A percentile compares a stretch with the other conserved stretches of the same genome.
Conservation (phyloP, 78 protist genomes). For the Ministeria vibrans region DNA sequence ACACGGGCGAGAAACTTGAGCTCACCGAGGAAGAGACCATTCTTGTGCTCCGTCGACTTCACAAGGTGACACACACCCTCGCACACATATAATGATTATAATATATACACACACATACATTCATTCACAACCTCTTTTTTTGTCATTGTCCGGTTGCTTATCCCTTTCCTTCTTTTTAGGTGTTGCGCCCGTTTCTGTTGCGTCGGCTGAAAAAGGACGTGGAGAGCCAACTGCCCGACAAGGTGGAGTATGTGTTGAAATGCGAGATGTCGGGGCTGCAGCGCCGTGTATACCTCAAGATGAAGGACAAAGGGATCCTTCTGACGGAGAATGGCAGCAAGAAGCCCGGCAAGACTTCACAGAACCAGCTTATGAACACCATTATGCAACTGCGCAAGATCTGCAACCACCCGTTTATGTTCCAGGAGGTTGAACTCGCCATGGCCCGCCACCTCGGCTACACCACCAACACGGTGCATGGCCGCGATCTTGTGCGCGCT, state of each 20-base stretch:
- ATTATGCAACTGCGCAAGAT: constrained; percentile 92
- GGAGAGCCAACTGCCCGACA: constrained; percentile 73
- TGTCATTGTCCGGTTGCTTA: neutral
- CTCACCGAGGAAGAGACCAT: constrained; percentile 62
- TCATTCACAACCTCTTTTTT: neutral
- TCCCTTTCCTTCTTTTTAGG: too few species aligned
- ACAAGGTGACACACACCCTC: constrained; percentile 14
- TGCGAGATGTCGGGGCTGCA: constrained; percentile 67
- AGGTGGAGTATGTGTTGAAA: constrained; percentile 70
- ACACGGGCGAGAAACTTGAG: constrained; percentile 32
- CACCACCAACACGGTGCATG: neutral
- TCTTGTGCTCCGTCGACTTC: constrained; percentile 70
- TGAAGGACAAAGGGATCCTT: neutral
- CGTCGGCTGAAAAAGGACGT: constrained; percentile 85
- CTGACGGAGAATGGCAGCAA: neutral
- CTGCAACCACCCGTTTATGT: constrained; percentile 95
- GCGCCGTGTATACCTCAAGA: neutral
- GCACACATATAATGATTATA: neutral
- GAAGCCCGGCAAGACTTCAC: neutral
- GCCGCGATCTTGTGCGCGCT: constrained; percentile 32
- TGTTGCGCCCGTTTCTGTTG: constrained; percentile 78
- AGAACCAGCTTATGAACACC: constrained; percentile 42
- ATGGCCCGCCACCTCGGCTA: neutral
- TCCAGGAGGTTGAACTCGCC: constrained; percentile 26
- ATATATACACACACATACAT: neutral